Evolutionary conservation across 208 protist genomes (phyloP), one percentile per base, ranked within the genome.

Genomic region (Crithidia brevicula): DNA sequence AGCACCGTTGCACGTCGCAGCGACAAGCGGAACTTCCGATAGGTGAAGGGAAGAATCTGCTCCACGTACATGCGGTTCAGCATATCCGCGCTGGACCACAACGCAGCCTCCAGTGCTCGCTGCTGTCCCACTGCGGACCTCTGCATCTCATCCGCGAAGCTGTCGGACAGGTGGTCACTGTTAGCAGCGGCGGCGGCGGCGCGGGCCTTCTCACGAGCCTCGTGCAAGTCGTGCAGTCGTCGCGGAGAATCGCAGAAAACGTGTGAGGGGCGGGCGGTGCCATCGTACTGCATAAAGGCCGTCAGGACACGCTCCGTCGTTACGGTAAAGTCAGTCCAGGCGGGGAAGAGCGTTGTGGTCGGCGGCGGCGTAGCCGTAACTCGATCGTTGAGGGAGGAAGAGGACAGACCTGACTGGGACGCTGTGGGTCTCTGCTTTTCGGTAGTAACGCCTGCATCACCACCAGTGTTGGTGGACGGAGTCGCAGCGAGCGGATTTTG

Each of bases 221-320:
- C 51, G 16, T 31, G 70, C 53, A 56, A 38, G 34, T 50, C 49
- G 38, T 16, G 1, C 42, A 70, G 43, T 0, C 65, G 43, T 2
- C 53, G 28, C 6, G 65, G 13, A 4, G 65, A 54, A 54, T 70
- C 65, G 43, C 65, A 72, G 65, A 72, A 79, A n/a, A 65, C 52
- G 31, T 49, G 23, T n/a, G 68, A 34, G 2, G 80, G 75, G 27
- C 49, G 65, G 3, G 59, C 53, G 1, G 60, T 74, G 31, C 73
- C 74, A 59, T 77, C 62, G 80, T 85, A 85, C 80, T 85, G 71
- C 67, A 85, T 71, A 36, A 85, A 85, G 1, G 71, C 74, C 9
- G 72, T 27, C 36, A 85, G 36, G 23, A 72, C 62, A 15, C 71
- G 70, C 75, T 81, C 75, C 27, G 73, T 65, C 3, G 68, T 61